A percentile compares a stretch with the other conserved stretches of the same genome.
Conservation (phyloP, 192 early-diverging fungal species). For the Linnemannia hyalina region DNA sequence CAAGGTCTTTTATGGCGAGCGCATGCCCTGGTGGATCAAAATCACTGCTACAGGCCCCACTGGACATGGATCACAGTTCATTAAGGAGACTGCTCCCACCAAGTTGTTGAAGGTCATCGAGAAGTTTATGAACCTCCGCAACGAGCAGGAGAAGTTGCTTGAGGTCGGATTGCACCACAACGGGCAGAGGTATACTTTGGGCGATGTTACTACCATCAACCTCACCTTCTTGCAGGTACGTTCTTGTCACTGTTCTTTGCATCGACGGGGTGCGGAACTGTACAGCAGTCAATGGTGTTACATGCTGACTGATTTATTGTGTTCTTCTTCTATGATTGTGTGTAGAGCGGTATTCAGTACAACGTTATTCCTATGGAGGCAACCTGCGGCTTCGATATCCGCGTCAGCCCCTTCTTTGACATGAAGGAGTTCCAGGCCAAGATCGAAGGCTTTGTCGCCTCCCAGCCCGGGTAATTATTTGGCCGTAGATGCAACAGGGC, state of each 20-base stretch:
- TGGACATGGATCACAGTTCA: constrained; percentile 90
- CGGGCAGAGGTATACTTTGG: constrained; percentile 68
- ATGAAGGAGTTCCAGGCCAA: constrained; percentile 70
- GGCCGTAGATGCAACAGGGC: neutral
- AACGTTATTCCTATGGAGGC: constrained; percentile 87
- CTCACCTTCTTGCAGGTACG: constrained; percentile 77
- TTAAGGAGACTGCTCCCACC: constrained; percentile 75
- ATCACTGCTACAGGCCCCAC: constrained; percentile 78
- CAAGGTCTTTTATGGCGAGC: constrained; percentile 89
- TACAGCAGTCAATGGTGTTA: too few relatives aligned
- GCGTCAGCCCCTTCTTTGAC: constrained; percentile 78
- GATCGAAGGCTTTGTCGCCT: constrained; percentile 58
- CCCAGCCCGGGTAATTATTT: constrained; percentile 60
- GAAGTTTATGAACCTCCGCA: constrained; percentile 78
- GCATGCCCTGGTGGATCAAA: constrained; percentile 87
- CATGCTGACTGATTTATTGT: neutral
- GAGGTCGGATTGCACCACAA: constrained; percentile 64
- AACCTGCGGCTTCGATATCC: constrained; percentile 79
- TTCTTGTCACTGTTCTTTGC: neutral
- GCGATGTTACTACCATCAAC: constrained; percentile 88
- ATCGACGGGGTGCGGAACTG: neutral
- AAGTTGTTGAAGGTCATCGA: constrained; percentile 78
- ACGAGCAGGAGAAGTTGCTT: constrained; percentile 70
- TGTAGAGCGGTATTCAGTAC: constrained; percentile 75
- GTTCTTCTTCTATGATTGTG: neutral